These are phyloP conservation scores for Lumnitzera littorea DNA, from an alignment of 345 rosid species.

Conservation along the genomic window DNA sequence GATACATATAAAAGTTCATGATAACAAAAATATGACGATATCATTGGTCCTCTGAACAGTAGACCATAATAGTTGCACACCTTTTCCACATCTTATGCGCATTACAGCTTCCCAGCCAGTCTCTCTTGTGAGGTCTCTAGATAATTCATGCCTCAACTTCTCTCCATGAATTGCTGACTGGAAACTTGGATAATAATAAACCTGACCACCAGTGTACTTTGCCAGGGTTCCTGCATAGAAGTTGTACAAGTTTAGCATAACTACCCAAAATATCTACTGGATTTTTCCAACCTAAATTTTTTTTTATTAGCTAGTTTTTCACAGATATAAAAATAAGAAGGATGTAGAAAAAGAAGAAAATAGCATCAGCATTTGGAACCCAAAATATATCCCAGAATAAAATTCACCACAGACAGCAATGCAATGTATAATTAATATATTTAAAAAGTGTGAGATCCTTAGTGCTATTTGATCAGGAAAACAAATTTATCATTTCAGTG, in stretches of 20 bases:
- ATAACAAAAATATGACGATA: not conserved
- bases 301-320: no score
- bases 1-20: not conserved
- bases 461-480: no score
- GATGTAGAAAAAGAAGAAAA: not conserved
- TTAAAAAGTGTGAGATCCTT: no score
- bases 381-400: not conserved
- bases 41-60: not conserved
- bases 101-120: constrained; percentile 99
- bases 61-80: constrained; percentile 24
- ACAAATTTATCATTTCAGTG: no score
- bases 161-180: constrained; percentile 68
- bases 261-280: no score
- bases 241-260: not conserved
- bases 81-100: constrained; percentile 99
- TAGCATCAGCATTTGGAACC: not conserved
- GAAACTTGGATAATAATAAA: constrained; percentile 84
- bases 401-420: not conserved
- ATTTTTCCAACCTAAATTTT: no score
- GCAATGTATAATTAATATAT: no score
- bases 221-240: constrained; percentile 67
- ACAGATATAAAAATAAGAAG: no score
- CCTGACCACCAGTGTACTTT: constrained; percentile 97
- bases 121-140: constrained; percentile 95
- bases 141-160: constrained; percentile 78